These are phyloP conservation scores for Lobosporangium transversale DNA, from an alignment of 192 early-diverging fungal genomes.

Conservation along the genomic window DNA sequence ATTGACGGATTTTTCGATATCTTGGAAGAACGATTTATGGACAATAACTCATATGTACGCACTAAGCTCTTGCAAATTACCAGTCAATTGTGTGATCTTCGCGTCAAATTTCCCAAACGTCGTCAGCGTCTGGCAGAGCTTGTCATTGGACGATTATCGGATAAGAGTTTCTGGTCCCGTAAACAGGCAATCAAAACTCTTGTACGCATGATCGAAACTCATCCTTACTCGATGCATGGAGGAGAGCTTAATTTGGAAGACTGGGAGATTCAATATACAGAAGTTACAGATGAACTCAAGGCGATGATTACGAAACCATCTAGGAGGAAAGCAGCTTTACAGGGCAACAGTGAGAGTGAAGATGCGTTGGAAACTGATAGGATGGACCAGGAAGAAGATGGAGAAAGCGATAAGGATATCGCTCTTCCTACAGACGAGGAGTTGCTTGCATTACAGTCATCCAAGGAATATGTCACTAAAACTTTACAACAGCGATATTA, in stretches of 20 bases:
- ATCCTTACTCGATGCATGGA: slow-evolving; percentile 91
- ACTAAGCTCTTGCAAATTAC: slow-evolving; percentile 90
- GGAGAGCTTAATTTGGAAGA: slow-evolving; percentile 77
- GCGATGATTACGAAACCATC: slow-evolving; percentile 55
- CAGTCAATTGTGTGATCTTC: slow-evolving; percentile 76
- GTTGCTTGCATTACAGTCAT: slow-evolving; percentile 25
- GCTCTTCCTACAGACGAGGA: slow-evolving; percentile 46
- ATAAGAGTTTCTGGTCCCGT: slow-evolving; percentile 90
- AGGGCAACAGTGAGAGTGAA: slow-evolving; percentile 29
- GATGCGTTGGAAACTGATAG: slow-evolving; percentile 44
- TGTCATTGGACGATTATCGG: slow-evolving; percentile 82
- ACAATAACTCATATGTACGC: slow-evolving; percentile 86
- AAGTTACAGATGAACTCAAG: slow-evolving; percentile 75
- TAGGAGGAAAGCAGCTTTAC: slow-evolving; percentile 20
- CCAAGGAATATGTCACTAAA: slow-evolving; percentile 29
- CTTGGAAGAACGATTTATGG: slow-evolving; percentile 91
- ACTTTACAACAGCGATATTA: slow-evolving; percentile 77
- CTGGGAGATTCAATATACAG: slow-evolving; percentile 73
- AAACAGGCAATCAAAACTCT: slow-evolving; percentile 91
- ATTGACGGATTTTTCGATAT: slow-evolving; percentile 91
- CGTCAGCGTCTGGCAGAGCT: slow-evolving; percentile 75
- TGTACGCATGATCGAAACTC: slow-evolving; percentile 81
- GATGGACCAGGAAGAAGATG: slow-evolving; percentile 29
- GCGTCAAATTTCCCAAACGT: slow-evolving; percentile 77
- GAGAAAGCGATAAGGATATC: slow-evolving; percentile 44